These are phyloP conservation scores for Didymella lethalis DNA, from an alignment of 2,329 filamentous ascomycete species.

Conservation along the genomic window DNA sequence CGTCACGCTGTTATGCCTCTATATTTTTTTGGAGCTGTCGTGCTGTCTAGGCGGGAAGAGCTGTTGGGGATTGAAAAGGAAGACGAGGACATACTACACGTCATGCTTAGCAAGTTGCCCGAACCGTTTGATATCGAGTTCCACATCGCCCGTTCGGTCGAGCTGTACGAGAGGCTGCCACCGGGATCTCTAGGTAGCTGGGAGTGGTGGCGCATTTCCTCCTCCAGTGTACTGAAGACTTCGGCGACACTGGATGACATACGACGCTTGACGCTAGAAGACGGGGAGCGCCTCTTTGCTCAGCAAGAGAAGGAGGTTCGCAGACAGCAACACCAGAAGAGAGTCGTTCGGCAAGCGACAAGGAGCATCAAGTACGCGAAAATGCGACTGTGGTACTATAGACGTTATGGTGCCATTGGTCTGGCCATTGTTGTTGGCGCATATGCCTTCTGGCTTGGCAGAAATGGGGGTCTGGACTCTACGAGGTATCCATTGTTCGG, in stretches of 20 bases:
- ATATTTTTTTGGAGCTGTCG: slow-evolving; percentile 82
- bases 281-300: slow-evolving; percentile 73
- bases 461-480: slow-evolving; percentile 22
- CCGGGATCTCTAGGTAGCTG: slow-evolving; percentile 71
- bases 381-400: slow-evolving; percentile 69
- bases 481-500: slow-evolving; percentile 24
- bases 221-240: slow-evolving; percentile 84
- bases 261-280: slow-evolving; percentile 65
- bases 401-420: slow-evolving; percentile 65
- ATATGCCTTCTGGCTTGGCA: slow-evolving; percentile 48
- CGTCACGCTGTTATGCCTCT: slow-evolving; percentile 86
- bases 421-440: slow-evolving; percentile 57
- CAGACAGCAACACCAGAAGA: slow-evolving; percentile 63
- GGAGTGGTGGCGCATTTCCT: slow-evolving; percentile 76
- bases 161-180: slow-evolving; percentile 71
- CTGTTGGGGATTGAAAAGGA: slow-evolving; percentile 83
- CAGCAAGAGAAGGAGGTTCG: slow-evolving; percentile 76
- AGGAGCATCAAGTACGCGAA: slow-evolving; percentile 47
- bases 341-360: slow-evolving; percentile 56
- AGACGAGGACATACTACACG: slow-evolving; percentile 86
- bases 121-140: slow-evolving; percentile 79
- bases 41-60: slow-evolving; percentile 80
- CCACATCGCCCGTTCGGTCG: slow-evolving; percentile 71
- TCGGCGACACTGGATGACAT: slow-evolving; percentile 63
- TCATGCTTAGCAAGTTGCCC: slow-evolving; percentile 85